Evolutionary conservation across 371 early-diverging fungal genomes (phyloP), one percentile per base, ranked within the genome.

Genomic region (Blakeslea trispora): DNA sequence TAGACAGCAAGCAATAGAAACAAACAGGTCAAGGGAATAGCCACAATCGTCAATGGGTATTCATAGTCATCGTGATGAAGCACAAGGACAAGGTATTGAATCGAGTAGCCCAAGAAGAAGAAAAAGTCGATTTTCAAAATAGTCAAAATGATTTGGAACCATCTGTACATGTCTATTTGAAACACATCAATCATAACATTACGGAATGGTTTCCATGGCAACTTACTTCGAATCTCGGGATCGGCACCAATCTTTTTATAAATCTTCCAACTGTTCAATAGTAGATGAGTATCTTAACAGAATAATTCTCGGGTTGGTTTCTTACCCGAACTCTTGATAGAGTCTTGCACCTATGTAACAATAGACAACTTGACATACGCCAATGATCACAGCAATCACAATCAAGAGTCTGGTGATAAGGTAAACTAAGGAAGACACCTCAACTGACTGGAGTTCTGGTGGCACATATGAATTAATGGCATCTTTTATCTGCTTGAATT

Each of bases 71-170:
- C 72, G 2, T 68, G 37, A 8, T 73, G 72, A 14, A 88, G 74
- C 1, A 94, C 86, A 37, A 96, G 72, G 2, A 91, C 82, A 39
- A 96, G 81, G 63, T 91, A 95, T 64, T 95, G 94, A 31, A 93
- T 87, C 0, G 92, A 88, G 59, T 92, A 96, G 0, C 90, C 91
- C 17, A 93, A 71, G 59, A 91, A 88, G 75, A 94, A 91, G 65
- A 94, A 95, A 44, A 94, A 71, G 68, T 94, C 93, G 50, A 94
- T 66, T 66, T 95, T 95, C 48, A 96, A 74, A 34, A 95, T 75
- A 45, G 92, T 84, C 55, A 96, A 57, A 55, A 93, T 89, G 53
- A 93, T 84, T 47, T 93, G 93, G 69, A 93, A 96, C 55, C 81
- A 76, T 34, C 93, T 84, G 71, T 89, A 95, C 80, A 80, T 80